A percentile compares a stretch with the other conserved stretches of the same genome.
Conservation (phyloP, 345 rosid species). For the Draba incana region DNA sequence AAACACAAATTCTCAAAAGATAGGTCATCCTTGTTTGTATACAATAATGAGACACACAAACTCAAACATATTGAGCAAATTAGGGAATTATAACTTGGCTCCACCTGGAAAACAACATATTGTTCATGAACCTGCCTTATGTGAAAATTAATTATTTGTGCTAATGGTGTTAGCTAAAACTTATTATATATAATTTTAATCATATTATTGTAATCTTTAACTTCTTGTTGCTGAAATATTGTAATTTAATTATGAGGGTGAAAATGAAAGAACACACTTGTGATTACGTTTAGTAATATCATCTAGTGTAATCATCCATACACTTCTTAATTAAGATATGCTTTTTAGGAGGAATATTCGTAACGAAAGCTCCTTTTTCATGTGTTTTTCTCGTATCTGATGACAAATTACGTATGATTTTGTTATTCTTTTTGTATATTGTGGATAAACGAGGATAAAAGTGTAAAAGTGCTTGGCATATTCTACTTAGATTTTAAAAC, state of each 20-base stretch:
- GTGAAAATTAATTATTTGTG: conserved; percentile 6
- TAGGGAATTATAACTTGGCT: conserved; percentile 16
- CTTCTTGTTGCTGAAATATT: neutral
- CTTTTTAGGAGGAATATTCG: conserved; percentile 22
- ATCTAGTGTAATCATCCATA: conserved; percentile 38
- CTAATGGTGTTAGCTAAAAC: conserved; percentile 23
- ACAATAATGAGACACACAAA: neutral
- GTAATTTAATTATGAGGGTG: conserved; percentile 23
- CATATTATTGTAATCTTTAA: conserved; percentile 1
- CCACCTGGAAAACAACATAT: conserved; percentile 26
- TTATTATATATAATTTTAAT: neutral
- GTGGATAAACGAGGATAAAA: conserved; percentile 19
- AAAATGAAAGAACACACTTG: conserved; percentile 15
- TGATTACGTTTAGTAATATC: conserved; percentile 31
- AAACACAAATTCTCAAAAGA: neutral
- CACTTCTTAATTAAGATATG: conserved; percentile 35
- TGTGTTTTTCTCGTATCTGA: conserved; percentile 30
- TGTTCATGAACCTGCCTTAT: conserved; percentile 31
- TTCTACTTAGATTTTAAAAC: conserved; percentile 28
- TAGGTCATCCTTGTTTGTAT: conserved; percentile 19
- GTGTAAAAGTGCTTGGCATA: conserved; percentile 27
- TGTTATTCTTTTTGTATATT: conserved; percentile 15
- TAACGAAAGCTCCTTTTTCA: conserved; percentile 35
- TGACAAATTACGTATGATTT: conserved; percentile 25
- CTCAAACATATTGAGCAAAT: neutral